Base-by-base conservation (phyloP, 768 basidiomycete species). In the Cyclocybe aegerita region DNA sequence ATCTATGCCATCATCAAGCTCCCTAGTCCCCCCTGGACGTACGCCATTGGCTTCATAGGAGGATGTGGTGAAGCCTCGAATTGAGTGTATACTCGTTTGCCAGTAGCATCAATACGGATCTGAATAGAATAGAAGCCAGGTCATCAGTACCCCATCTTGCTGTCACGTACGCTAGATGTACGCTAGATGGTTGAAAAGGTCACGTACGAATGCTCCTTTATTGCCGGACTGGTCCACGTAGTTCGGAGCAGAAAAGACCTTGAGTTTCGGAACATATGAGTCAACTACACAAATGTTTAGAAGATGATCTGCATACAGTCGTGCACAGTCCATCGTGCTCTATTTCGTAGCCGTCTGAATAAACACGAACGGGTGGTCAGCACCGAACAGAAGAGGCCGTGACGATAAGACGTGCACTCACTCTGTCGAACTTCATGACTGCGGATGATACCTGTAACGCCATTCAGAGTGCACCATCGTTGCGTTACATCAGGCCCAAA, bases 401-500 rank as follows among this genome's bases (percentile, higher is more conserved):
- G n/a, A 41, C 15, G 35, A 14, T 37, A 53, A 58, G 29, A 23
- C 14, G 39, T 47, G 38, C 17, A 66, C 79, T 51, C 59, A 85
- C 88, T 83, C 77, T 93, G 90, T 52, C 97, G 84, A 47, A 98
- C 96, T 79, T 99, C 97, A 65, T 99, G 97, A 58, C 90, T 93
- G 43, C 97, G 88, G 55, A 98, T 87, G 49, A 99, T 77, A 5
- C 91, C 93, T 16, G 93, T 85, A 41, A 98, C 81, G 11, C 84
- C 80, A 65, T 97, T 97, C 23, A 88, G 73, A 34, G 83, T 79
- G 64, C 95, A 97, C 93, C 94, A 98, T 49, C 81, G 71, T 62
- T 79, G 82, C 2, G 94, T 97, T 12, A 98, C 89, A 63, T 96
- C 94, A 0, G 96, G 95, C 11, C 97, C 97, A 67, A 99, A 99